phyloP scores from a whole-genome alignment of 73 alveolate genomes.

The Paraurostyla sp. region DNA sequence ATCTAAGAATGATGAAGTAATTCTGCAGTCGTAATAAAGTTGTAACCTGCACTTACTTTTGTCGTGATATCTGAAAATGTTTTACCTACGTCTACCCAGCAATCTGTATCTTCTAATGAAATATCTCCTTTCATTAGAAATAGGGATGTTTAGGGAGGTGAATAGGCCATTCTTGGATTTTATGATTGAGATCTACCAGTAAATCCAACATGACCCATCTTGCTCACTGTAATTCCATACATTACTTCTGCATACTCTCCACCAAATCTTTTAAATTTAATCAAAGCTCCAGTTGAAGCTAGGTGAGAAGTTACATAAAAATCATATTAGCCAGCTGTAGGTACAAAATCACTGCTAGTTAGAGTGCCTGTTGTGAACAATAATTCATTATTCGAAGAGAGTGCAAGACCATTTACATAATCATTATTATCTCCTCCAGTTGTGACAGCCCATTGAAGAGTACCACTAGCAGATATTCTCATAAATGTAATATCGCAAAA shows the following conservation, averaged over 20 bases:
- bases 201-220: slow-evolving; percentile 5
- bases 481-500: slow-evolving; percentile 25
- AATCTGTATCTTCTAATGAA: not conserved
- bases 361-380: not conserved
- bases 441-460: not conserved
- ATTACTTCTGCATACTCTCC: not conserved
- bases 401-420: not conserved
- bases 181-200: not conserved
- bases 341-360: not conserved
- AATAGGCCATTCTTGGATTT: not conserved
- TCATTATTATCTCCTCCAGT: not conserved
- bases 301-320: not conserved
- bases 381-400: not conserved
- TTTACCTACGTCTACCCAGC: not conserved
- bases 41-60: not conserved
- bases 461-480: not conserved
- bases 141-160: not conserved
- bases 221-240: not conserved
- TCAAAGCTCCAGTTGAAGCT: not conserved
- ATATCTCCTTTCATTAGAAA: not conserved
- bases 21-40: not conserved
- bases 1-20: not conserved
- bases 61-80: not conserved
- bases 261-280: not conserved
- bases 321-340: not conserved